Conservation (phyloP, 805 yeast species). For the Sugiyamaella smithiae region DNA sequence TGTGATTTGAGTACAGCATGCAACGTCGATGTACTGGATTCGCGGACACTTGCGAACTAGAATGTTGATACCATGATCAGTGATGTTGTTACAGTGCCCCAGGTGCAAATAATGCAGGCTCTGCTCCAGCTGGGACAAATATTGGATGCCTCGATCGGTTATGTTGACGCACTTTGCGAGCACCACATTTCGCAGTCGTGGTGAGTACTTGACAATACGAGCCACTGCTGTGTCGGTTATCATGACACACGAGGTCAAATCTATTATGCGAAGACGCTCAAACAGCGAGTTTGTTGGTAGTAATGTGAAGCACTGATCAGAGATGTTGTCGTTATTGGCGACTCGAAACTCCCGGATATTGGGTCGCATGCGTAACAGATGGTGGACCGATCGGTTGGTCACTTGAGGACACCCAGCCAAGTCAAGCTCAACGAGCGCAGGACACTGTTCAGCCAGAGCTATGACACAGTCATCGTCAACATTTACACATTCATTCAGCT, state of each 20-base stretch:
- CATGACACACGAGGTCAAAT: constrained; percentile 77
- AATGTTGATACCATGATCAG: constrained; percentile 80
- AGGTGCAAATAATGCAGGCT: constrained; percentile 85
- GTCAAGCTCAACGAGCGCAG: constrained; percentile 83
- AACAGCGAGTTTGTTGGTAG: constrained; percentile 44
- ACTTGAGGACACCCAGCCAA: constrained; percentile 76
- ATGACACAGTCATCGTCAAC: constrained; percentile 63
- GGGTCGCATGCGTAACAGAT: constrained; percentile 57
- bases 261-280: constrained; percentile 75
- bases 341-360: constrained; percentile 82
- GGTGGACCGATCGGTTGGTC: constrained; percentile 58
- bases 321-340: constrained; percentile 64
- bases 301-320: constrained; percentile 60
- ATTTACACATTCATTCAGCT: constrained; percentile 66
- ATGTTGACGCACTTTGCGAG: constrained; percentile 84
- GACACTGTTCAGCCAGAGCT: constrained; percentile 66
- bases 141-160: constrained; percentile 74
- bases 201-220: constrained; percentile 70
- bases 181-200: constrained; percentile 81
- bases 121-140: constrained; percentile 70
- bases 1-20: constrained; percentile 88
- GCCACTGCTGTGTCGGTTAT: constrained; percentile 79
- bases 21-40: constrained; percentile 88
- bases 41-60: constrained; percentile 77
- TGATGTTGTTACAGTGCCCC: constrained; percentile 89